These are phyloP conservation scores for Fusarium circinatum DNA, from an alignment of 2,329 filamentous ascomycete genomes.

Conservation along the genomic window DNA sequence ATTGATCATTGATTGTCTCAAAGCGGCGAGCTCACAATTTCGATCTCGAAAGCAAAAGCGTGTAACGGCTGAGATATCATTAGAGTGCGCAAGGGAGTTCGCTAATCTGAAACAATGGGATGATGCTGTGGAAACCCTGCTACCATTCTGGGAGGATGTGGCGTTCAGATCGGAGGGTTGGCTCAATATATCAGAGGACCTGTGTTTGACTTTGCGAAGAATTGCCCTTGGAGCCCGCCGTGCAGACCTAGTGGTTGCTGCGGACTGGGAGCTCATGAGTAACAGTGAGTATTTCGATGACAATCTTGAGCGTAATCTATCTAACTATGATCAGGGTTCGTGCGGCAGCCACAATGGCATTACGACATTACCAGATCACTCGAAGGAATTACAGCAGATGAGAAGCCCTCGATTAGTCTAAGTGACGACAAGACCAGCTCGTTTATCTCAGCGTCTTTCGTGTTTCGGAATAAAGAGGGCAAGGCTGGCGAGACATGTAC, in stretches of 20 bases:
- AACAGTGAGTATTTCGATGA: slow-evolving; percentile 56
- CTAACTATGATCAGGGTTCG: slow-evolving; percentile 58
- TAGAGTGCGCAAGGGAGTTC: slow-evolving; percentile 68
- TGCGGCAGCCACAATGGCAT: slow-evolving; percentile 64
- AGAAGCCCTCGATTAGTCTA: slow-evolving; percentile 62
- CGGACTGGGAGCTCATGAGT: slow-evolving; percentile 73
- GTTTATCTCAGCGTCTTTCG: slow-evolving; percentile 65
- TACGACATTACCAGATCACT: slow-evolving; percentile 70
- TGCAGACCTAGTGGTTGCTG: slow-evolving; percentile 66
- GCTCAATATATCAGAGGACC: slow-evolving; percentile 67
- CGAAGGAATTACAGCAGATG: slow-evolving; percentile 56
- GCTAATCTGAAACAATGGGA: slow-evolving; percentile 62
- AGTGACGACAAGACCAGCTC: slow-evolving; percentile 63
- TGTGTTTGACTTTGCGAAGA: slow-evolving; percentile 69
- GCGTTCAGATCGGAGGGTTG: slow-evolving; percentile 69
- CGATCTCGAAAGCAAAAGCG: slow-evolving; percentile 63
- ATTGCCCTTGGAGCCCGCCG: slow-evolving; percentile 64
- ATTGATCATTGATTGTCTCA: slow-evolving; percentile 64
- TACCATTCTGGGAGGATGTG: slow-evolving; percentile 67
- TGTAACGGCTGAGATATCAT: slow-evolving; percentile 63
- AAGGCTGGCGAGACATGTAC: slow-evolving; percentile 69
- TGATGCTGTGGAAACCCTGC: slow-evolving; percentile 63
- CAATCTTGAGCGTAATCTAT: background rate
- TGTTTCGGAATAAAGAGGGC: slow-evolving; percentile 67
- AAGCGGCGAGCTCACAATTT: slow-evolving; percentile 64